Evolutionary conservation across 441 rosid genomes (phyloP), one percentile per base, ranked within the genome.

Genomic region (Pelargonium fulgidum): DNA sequence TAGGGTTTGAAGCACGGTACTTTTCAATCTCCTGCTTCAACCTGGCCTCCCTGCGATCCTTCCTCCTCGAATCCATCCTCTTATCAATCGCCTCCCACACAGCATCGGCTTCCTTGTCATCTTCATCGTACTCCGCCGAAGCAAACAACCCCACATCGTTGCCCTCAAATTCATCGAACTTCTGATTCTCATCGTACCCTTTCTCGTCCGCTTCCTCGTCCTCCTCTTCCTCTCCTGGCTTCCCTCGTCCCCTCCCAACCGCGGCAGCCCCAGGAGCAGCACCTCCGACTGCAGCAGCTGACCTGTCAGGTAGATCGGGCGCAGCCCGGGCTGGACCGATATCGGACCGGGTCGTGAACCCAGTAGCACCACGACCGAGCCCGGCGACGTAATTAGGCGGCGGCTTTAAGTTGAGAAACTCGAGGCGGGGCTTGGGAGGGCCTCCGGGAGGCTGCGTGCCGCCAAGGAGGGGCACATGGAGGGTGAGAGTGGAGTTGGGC

Each of bases 311-410:
- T 0, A 91, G 81, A 70, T 89, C 98, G 0, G 93, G 97, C 59
- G 97, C 98, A 1, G 96, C 96, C 16, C 99, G 90, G 64, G 97
- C 96, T 0, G 92, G 97, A 64, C 97, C 98, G 26, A 93, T 93
- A 82, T 91, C 96, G 0, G 97, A 93, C 0, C 96, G 85, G 14
- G 98, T 91, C 7, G 97, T 93, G 80, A 93, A 91, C 0, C 98
- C 92, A 0, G 99, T 90, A 45, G 99, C 97, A 16, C 99, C 97
- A 80, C 96, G 98, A 5, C 97, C 99, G 9, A 92, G 80, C n/a
- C 97, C 98, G 14, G 97, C 97, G 5, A 94, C 99, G 69, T 94
- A 94, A 14, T 94, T 94, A 0, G 89, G 68, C 1, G 92, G 94
- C 1, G 97, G 96, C 80, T 84, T 91, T 3, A 93, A 90, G 70